These are phyloP conservation scores for Scedosporium boydii DNA, from an alignment of 2,329 filamentous ascomycete species.

Conservation along the genomic window DNA sequence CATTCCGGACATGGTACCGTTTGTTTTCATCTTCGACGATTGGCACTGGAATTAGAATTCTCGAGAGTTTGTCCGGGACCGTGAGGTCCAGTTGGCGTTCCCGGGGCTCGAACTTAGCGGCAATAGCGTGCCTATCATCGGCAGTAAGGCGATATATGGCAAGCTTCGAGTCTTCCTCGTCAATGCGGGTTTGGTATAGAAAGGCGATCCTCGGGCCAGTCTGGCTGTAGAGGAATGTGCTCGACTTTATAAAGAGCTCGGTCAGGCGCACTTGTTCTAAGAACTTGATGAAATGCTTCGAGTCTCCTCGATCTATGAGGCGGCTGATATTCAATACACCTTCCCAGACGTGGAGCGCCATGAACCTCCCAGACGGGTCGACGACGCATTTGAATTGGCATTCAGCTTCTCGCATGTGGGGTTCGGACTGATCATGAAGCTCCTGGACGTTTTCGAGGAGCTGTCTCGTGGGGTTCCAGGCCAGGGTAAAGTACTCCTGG, in stretches of 20 bases:
- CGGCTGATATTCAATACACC: conserved; percentile 48
- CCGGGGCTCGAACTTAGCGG: conserved; percentile 46
- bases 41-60: conserved; percentile 54
- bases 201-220: conserved; percentile 50
- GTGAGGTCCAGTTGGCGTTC: conserved; percentile 45
- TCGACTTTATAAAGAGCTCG: conserved; percentile 50
- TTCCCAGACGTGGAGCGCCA: conserved; percentile 52
- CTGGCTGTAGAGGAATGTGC: conserved; percentile 47
- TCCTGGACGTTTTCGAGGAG: conserved; percentile 41
- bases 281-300: conserved; percentile 4
- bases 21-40: conserved; percentile 45
- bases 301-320: conserved; percentile 24
- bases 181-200: conserved; percentile 44
- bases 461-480: conserved; percentile 58
- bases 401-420: conserved; percentile 64
- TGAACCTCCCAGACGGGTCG: conserved; percentile 62
- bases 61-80: conserved; percentile 45
- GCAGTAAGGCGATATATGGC: conserved; percentile 49
- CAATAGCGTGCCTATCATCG: conserved; percentile 46
- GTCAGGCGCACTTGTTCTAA: conserved; percentile 48
- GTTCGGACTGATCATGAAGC: conserved; percentile 45
- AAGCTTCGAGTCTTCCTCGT: conserved; percentile 43
- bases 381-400: conserved; percentile 76
- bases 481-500: conserved; percentile 81
- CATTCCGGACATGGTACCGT: conserved; percentile 50